Conservation (phyloP, 2,329 filamentous ascomycete species). For the Arthrobotrys conoides region DNA sequence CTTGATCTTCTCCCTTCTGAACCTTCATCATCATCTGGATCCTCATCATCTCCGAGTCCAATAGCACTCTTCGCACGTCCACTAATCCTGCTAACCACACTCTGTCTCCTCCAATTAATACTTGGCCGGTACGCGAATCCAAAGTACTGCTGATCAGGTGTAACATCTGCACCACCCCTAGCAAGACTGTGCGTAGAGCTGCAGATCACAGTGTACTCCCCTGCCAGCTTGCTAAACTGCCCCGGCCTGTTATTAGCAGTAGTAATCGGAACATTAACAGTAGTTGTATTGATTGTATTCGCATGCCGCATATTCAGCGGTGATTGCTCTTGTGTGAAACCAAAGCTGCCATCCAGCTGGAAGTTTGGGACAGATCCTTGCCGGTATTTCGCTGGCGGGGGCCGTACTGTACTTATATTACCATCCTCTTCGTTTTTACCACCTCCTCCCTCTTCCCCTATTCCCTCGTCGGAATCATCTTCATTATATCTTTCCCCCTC, state of each 20-base stretch:
- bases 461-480: background rate
- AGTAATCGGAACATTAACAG: too few relatives aligned
- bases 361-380: slow-evolving; percentile 18
- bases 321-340: slow-evolving; percentile 32
- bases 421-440: background rate
- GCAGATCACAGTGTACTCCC: slow-evolving; percentile 50
- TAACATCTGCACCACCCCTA: background rate
- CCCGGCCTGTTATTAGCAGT: background rate
- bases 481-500: background rate
- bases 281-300: background rate
- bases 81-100: slow-evolving; percentile 30
- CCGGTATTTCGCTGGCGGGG: background rate
- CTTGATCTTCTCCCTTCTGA: slow-evolving; percentile 5
- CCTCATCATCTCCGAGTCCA: background rate
- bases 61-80: background rate
- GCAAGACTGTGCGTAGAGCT: slow-evolving; percentile 42
- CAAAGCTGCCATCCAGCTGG: slow-evolving; percentile 46
- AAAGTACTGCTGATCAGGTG: slow-evolving; percentile 32
- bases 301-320: slow-evolving; percentile 14
- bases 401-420: background rate
- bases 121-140: slow-evolving; percentile 45
- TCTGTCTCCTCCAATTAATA: slow-evolving; percentile 42
- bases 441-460: background rate
- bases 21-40: background rate
- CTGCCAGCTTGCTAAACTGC: slow-evolving; percentile 39